Percentiles rank a stretch among this genome's conserved stretches.
Evolutionary conservation across 148 eudicot genomes (phyloP).

Genomic region (Camellia lanceoleosa): DNA sequence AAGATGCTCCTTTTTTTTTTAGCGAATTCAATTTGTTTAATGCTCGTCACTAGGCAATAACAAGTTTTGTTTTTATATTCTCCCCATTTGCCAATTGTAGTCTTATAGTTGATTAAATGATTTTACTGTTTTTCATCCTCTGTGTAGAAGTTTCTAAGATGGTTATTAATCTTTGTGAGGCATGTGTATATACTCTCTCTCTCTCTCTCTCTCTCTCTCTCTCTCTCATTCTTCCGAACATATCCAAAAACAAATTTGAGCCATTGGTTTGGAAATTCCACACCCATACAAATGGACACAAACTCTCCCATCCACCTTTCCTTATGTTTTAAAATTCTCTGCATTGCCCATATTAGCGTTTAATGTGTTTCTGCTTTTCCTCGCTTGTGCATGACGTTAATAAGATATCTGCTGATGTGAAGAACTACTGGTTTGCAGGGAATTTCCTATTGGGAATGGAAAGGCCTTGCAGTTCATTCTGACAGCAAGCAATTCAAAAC

Average conservation of each 20-base stretch:
- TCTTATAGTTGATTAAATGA: not conserved
- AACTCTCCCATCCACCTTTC: too few species aligned
- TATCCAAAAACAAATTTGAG: too few species aligned
- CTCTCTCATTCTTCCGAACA: not conserved
- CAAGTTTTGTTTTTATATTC: not conserved
- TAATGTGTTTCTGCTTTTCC: not conserved
- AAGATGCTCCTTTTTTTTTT: not conserved
- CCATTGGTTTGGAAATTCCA: too few species aligned
- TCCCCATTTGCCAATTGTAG: not conserved
- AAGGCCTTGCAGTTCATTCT: constrained; percentile 61
- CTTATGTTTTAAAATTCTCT: not conserved
- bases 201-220: too few species aligned
- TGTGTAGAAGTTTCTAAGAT: not conserved
- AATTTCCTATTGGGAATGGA: constrained; percentile 65
- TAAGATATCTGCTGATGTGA: not conserved
- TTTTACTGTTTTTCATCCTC: not conserved
- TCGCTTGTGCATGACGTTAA: not conserved
- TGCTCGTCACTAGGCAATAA: not conserved
- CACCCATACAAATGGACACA: too few species aligned
- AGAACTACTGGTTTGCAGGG: constrained; percentile 38
- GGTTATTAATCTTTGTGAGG: not conserved
- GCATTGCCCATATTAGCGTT: not conserved
- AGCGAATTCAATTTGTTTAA: not conserved
- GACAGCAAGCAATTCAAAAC: constrained; percentile 87
- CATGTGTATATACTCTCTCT: not conserved